These are phyloP conservation scores for Hymenotorrendiella dingleyae DNA, from an alignment of 2,329 filamentous ascomycete species.

Conservation along the genomic window DNA sequence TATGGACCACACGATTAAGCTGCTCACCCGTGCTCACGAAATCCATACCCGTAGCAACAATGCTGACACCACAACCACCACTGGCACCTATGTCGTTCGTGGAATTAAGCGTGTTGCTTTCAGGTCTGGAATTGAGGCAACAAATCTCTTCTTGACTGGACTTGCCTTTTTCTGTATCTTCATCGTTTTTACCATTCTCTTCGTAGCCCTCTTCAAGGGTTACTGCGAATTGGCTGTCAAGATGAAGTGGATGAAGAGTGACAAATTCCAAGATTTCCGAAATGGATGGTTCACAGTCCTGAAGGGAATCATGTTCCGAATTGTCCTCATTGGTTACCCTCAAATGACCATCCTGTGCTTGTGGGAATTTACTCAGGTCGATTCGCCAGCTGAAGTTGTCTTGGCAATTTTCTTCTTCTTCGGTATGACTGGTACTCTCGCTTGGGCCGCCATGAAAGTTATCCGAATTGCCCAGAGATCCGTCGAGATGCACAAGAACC, in stretches of 20 bases:
- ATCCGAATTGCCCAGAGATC: constrained; percentile 84
- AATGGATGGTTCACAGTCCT: constrained; percentile 90
- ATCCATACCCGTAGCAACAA: constrained; percentile 41
- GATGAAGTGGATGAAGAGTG: constrained; percentile 70
- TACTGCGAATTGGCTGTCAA: constrained; percentile 71
- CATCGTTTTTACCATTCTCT: constrained; percentile 65
- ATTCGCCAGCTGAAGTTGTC: constrained; percentile 81
- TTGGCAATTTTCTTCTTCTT: constrained; percentile 86
- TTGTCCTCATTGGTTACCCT: constrained; percentile 85
- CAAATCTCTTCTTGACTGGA: constrained; percentile 90
- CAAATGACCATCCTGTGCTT: constrained; percentile 86
- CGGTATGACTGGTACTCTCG: constrained; percentile 69
- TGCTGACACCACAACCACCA: constrained; percentile 47
- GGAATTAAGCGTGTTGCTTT: constrained; percentile 90
- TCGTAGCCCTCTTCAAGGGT: constrained; percentile 74
- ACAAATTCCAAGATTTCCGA: constrained; percentile 89
- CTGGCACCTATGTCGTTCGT: constrained; percentile 57
- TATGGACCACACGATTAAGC: constrained; percentile 29
- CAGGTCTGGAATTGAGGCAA: constrained; percentile 74
- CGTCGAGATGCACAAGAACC: constrained; percentile 88
- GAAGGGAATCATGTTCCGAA: constrained; percentile 88
- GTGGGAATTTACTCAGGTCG: constrained; percentile 84
- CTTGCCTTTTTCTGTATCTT: constrained; percentile 85
- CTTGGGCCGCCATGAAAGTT: constrained; percentile 85
- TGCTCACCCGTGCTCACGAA: constrained; percentile 30